phyloP scores from a whole-genome alignment of 129 eudicot species.

The Centaurea solstitialis region DNA sequence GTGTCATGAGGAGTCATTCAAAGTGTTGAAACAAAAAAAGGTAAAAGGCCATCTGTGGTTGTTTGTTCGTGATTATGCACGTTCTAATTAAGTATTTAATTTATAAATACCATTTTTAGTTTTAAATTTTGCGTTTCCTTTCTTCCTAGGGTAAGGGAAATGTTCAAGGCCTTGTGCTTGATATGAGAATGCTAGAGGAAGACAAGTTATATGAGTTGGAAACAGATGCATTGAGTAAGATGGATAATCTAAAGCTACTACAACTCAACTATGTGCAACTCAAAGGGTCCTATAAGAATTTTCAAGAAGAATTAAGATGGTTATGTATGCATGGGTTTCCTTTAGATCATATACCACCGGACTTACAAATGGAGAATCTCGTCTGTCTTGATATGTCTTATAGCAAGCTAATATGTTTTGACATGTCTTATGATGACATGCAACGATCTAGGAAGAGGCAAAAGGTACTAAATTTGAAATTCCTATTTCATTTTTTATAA shows the following conservation, averaged over 20 bases:
- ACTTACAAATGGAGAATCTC: constrained; percentile 14
- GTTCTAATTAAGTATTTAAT: not conserved
- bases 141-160: constrained; percentile 27
- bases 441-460: not conserved
- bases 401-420: constrained; percentile 13
- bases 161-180: constrained; percentile 32
- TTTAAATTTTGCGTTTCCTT: not conserved
- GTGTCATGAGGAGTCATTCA: constrained; percentile 27
- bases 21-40: constrained; percentile 23
- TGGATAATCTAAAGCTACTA: constrained; percentile 28
- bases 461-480: not conserved
- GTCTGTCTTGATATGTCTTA: constrained; percentile 30
- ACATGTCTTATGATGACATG: not conserved
- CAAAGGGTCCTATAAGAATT: constrained; percentile 1
- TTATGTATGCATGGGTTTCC: constrained; percentile 24
- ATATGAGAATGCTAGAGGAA: constrained; percentile 17
- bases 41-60: constrained; percentile 6
- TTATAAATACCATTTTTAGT: not conserved
- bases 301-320: constrained; percentile 25
- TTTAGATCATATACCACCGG: constrained; percentile 5
- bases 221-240: constrained; percentile 2
- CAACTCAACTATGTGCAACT: constrained; percentile 13
- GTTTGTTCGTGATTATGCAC: too few species aligned
- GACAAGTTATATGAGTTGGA: not conserved
- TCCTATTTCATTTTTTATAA: too few species aligned